Percentiles rank a stretch among this genome's conserved stretches.
Evolutionary conservation across 805 yeast genomes (phyloP).

Genomic region (Candida silvicultrix): DNA sequence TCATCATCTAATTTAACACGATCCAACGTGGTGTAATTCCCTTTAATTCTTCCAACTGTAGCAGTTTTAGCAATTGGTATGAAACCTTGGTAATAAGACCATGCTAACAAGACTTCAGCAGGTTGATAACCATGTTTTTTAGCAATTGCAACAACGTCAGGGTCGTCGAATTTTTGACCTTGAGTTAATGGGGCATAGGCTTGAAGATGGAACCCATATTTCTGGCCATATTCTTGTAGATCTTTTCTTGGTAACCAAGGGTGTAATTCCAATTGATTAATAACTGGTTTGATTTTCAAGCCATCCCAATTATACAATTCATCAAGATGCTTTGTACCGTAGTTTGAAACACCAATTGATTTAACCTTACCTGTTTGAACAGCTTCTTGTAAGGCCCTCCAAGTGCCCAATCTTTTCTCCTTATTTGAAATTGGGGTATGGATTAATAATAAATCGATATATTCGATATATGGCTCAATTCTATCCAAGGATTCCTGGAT

Average conservation of each 20-base stretch:
- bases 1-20: slow-evolving; percentile 1
- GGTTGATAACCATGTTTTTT: slow-evolving; percentile 31
- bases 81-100: slow-evolving; percentile 51
- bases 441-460: slow-evolving; percentile 63
- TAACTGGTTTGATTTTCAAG: slow-evolving; percentile 49
- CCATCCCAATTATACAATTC: slow-evolving; percentile 52
- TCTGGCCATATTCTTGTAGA: slow-evolving; percentile 34
- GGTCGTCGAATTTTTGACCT: slow-evolving; percentile 38
- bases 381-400: slow-evolving; percentile 69
- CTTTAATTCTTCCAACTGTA: slow-evolving; percentile 24
- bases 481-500: slow-evolving; percentile 44
- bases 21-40: slow-evolving; percentile 30
- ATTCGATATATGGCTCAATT: slow-evolving; percentile 44
- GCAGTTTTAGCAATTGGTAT: slow-evolving; percentile 44
- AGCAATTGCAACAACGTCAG: slow-evolving; percentile 35
- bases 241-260: slow-evolving; percentile 35
- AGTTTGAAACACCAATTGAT: slow-evolving; percentile 72
- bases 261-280: slow-evolving; percentile 58
- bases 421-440: slow-evolving; percentile 52
- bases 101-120: slow-evolving; percentile 44
- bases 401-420: slow-evolving; percentile 47
- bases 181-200: slow-evolving; percentile 59
- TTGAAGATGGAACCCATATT: slow-evolving; percentile 39
- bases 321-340: slow-evolving; percentile 48
- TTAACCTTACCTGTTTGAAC: slow-evolving; percentile 49